Evolutionary conservation across 2,329 filamentous ascomycete genomes (phyloP), one percentile per base, ranked within the genome.

Genomic region (Akanthomyces muscarius): DNA sequence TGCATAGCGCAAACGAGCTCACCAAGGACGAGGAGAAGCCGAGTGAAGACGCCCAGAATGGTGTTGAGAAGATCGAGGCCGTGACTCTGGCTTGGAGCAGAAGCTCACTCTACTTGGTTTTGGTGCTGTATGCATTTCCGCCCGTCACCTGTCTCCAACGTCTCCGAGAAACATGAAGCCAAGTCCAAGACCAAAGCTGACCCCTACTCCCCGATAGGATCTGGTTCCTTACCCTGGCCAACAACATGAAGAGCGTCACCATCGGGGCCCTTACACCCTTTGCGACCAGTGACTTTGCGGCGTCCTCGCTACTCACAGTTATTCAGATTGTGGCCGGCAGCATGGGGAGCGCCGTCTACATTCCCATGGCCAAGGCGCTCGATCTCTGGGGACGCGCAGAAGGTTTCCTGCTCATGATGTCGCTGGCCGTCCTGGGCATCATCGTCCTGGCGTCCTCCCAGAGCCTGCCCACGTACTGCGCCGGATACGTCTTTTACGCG

Each of bases 361-460:
- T 88, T 4, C 85, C 86, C 2, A 78, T 87, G 72, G 72, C 86
- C 38, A 89, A 88, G 69, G 73, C 87, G 13, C 77, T 88, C 53
- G 83, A 89, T 71, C 75, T 88, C 42, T 89, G 84, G 77, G 86
- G 85, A 55, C 82, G 86, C 44, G 80, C 85, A 14, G 80, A 86
- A 67, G 86, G 84, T 11, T 85, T 86, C 69, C 74, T 82, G 36
- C 67, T 85, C 55, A 84, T 85, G 73, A 77, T 83, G 1, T 62
- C 73, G 28, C 76, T 83, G 28, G 77, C 80, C 57, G 77, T 81
- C 4, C 44, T 79, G 61, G 78, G 76, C 18, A 77, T 88, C 52
- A 78, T 87, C 44, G 78, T 90, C 68, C 87, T 88, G 77, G 87
- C 88, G 21, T 78, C 78, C 0, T 87, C 80, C 68, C 75, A 80